Base-by-base conservation (phyloP, 345 rosid genomes). In the Citropsis articulata region DNA sequence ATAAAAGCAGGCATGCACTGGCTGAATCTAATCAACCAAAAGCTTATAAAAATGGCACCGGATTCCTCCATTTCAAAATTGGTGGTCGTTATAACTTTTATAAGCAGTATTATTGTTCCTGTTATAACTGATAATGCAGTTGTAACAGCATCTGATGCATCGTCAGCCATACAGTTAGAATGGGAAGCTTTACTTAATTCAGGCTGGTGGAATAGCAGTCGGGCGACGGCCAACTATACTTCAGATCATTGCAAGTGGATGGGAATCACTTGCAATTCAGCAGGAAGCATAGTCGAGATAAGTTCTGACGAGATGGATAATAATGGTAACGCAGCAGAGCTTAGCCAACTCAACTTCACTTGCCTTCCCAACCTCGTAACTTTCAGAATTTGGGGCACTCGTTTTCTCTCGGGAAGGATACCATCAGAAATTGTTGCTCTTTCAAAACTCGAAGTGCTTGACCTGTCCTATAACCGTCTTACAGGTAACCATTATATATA, bases 241-340 rank as follows among this genome's bases (percentile, higher is more conserved):
- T 45, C 50, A 45, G 0, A 45, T 45, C 50, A 45, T 45, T 45
- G 50, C 50, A 3, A 45, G 50, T 45, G 50, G 50, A 45, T 45
- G 5, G 50, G 50, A 45, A 45, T 45, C 50, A 1, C 18, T 12
- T 45, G 50, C 50, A 45, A 45, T 45, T 45, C 50, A 45, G 50
- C 18, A 45, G 50, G 50, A 45, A 45, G 50, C 18, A 45, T 13
- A 45, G 50, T 45, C 0, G 0, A 3, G 4, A 45, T 45, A 45
- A 45, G 1, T 0, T 45, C 50, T 45, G 0, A 0, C 0, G 1
- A 0, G 50, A 45, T 45, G 18, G 50, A 13, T 45, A 45, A 45
- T 13, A 45, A 13, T 45, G 0, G 0, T 5, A 45, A 0, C 5
- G 18, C 0, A 45, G 18, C 50, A 45, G 18, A 45, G 50, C 50